phyloP scores from a whole-genome alignment of 805 yeast genomes.

The Brettanomyces bruxellensis region DNA sequence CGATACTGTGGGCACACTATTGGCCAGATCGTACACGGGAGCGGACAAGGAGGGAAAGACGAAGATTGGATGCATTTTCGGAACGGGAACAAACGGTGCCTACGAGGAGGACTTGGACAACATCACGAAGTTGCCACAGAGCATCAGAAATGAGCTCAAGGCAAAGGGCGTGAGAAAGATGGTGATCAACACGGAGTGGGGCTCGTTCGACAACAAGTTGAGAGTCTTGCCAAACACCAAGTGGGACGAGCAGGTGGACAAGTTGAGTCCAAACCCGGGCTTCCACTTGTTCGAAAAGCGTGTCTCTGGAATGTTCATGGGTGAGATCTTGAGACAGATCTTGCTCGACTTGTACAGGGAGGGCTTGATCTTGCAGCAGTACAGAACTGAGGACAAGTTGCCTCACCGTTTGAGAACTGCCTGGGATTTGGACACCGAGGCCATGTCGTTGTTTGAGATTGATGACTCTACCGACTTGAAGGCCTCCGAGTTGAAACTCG shows the following conservation, averaged over 20 bases:
- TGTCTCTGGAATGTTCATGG: conserved; percentile 86
- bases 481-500: conserved; percentile 60
- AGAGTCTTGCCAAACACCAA: conserved; percentile 67
- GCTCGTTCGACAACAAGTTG: conserved; percentile 85
- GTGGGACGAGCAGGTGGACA: conserved; percentile 68
- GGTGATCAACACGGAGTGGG: conserved; percentile 97
- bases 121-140: conserved; percentile 63
- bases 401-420: conserved; percentile 66
- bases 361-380: conserved; percentile 52
- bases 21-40: conserved; percentile 76
- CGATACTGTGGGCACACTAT: conserved; percentile 91
- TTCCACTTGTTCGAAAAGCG: conserved; percentile 90
- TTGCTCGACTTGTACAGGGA: conserved; percentile 58
- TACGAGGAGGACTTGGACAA: conserved; percentile 70
- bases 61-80: conserved; percentile 83
- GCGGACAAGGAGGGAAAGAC: conserved; percentile 63
- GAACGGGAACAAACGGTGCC: conserved; percentile 98
- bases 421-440: conserved; percentile 74
- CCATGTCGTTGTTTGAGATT: conserved; percentile 76
- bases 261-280: conserved; percentile 69
- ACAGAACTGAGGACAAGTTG: conserved; percentile 29
- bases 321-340: conserved; percentile 75
- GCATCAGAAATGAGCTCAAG: conserved; percentile 28
- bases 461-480: conserved; percentile 70
- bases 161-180: conserved; percentile 49